These are phyloP conservation scores for Xylaria sp. DNA, from an alignment of 2,329 filamentous ascomycete species.

Conservation along the genomic window DNA sequence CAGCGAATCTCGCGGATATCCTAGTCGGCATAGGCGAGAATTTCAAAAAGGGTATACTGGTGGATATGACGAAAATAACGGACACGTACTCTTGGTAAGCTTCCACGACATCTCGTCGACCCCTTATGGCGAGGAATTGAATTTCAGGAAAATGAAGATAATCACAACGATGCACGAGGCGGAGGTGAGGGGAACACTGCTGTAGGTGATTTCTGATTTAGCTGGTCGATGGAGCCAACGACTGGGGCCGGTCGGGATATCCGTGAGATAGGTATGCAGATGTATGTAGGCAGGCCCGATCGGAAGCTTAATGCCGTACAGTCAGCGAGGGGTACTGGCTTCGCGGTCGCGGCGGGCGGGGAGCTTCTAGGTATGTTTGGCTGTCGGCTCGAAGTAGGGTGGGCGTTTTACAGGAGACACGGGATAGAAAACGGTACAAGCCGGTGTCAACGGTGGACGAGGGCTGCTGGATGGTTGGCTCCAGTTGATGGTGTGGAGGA, in stretches of 20 bases:
- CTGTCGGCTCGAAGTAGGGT: conserved; percentile 11
- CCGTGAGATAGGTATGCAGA: background rate
- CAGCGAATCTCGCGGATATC: background rate
- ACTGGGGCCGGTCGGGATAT: background rate
- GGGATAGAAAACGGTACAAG: background rate
- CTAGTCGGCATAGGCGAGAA: too few relatives aligned
- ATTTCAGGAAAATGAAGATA: background rate
- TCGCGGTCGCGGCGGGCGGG: background rate
- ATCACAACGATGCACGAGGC: background rate
- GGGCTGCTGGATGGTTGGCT: background rate
- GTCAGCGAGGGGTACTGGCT: conserved; percentile 21
- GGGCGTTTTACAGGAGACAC: background rate
- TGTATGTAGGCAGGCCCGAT: background rate
- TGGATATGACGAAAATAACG: background rate
- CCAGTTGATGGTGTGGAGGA: background rate
- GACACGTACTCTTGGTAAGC: conserved; percentile 73
- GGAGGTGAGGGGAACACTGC: conserved; percentile 1
- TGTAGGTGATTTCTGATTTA: background rate
- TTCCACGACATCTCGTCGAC: conserved; percentile 70
- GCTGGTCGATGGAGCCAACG: background rate
- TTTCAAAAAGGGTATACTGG: background rate
- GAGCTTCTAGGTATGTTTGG: conserved; percentile 5
- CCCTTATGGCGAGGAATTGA: conserved; percentile 9
- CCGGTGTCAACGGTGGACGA: background rate
- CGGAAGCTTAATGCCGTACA: background rate